phyloP scores from a whole-genome alignment of 2,329 filamentous ascomycete species.

The Cadophora luteo-olivacea region DNA sequence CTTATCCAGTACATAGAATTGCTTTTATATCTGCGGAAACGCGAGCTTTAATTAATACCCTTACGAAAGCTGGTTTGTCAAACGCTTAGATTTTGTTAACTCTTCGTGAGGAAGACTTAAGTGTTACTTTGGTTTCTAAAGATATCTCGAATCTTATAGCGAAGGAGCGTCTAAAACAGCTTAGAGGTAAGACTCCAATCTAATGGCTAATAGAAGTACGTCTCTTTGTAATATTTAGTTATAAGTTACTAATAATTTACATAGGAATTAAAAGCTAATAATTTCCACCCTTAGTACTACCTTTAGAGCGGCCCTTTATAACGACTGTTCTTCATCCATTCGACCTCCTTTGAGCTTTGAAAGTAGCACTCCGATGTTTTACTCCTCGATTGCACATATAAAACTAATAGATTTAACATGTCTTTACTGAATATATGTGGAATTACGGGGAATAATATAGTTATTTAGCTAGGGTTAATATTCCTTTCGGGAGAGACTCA shows the following conservation, averaged over 20 bases:
- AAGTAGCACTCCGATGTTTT: neutral
- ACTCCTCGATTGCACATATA: neutral
- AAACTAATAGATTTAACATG: conserved; percentile 2
- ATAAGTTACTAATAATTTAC: neutral
- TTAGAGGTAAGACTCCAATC: neutral
- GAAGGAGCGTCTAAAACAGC: neutral
- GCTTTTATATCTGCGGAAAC: neutral
- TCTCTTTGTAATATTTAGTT: neutral
- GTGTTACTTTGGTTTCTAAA: neutral
- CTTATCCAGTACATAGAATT: neutral
- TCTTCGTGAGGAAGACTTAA: neutral
- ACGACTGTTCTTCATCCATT: conserved; percentile 17
- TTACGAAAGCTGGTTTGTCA: neutral
- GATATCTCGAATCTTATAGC: neutral
- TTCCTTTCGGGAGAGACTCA: neutral
- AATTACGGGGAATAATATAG: neutral
- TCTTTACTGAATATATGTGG: neutral
- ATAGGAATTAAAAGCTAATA: neutral
- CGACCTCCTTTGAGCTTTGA: conserved; percentile 13
- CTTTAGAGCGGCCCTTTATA: neutral
- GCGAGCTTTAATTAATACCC: neutral
- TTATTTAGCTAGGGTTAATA: neutral
- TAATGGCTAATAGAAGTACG: neutral
- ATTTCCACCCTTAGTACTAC: neutral
- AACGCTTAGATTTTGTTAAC: conserved; percentile 1